These are phyloP conservation scores for Fomitopsis pulvina DNA, from an alignment of 768 basidiomycete species.

Conservation along the genomic window DNA sequence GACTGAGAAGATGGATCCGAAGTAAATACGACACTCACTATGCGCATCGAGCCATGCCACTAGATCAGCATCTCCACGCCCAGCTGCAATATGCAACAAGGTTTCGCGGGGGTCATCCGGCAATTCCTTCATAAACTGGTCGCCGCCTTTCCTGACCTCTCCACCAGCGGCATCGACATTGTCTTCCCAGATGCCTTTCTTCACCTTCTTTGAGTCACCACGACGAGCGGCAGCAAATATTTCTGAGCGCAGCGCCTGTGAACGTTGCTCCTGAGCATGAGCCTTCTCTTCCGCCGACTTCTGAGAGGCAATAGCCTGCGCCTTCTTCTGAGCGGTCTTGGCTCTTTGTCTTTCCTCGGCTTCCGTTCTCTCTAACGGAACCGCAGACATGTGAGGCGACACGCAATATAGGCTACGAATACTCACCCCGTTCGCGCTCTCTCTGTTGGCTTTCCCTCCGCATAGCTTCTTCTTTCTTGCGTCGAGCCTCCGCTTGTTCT, in stretches of 20 bases:
- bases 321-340: conserved; percentile 50
- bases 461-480: conserved; percentile 40
- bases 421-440: conserved; percentile 46
- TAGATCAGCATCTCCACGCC: conserved; percentile 47
- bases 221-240: conserved; percentile 61
- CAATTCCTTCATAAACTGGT: conserved; percentile 37
- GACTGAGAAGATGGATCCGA: conserved; percentile 6
- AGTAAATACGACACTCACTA: conserved; percentile 36
- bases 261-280: conserved; percentile 37
- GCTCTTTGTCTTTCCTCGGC: conserved; percentile 53
- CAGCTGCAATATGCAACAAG: conserved; percentile 60
- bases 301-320: conserved; percentile 42
- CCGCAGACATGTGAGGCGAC: not conserved
- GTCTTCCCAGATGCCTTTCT: conserved; percentile 63
- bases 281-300: conserved; percentile 44
- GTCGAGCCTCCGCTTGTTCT: conserved; percentile 45
- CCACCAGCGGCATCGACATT: conserved; percentile 65
- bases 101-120: conserved; percentile 60
- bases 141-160: conserved; percentile 53
- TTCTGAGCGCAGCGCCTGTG: conserved; percentile 51
- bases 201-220: conserved; percentile 46
- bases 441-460: conserved; percentile 39
- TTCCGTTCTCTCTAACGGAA: conserved; percentile 37
- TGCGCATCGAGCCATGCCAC: conserved; percentile 68
- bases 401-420: not conserved